phyloP scores from a whole-genome alignment of 176 grass and related monocot genomes.

The Saccharum spontaneum region DNA sequence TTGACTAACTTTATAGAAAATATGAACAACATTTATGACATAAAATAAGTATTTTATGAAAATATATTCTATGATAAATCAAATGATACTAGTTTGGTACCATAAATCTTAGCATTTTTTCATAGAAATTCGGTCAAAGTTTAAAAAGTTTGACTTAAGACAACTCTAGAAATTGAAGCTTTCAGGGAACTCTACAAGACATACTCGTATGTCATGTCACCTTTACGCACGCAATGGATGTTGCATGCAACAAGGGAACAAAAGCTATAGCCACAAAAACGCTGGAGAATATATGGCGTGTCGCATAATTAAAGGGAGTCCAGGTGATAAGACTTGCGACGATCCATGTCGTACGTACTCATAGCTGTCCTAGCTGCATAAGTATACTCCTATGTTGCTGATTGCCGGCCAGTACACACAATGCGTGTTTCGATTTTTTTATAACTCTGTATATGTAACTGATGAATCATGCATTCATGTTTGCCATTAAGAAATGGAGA shows the following conservation, averaged over 20 bases:
- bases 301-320: conserved; percentile 48
- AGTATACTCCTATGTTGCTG: neutral
- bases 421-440: neutral
- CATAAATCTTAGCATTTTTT: too few relatives aligned
- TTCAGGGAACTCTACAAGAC: conserved; percentile 29
- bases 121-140: too few relatives aligned
- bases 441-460: neutral
- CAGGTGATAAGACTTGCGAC: conserved; percentile 38
- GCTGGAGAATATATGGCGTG: conserved; percentile 48
- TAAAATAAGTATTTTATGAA: too few relatives aligned
- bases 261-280: conserved; percentile 50
- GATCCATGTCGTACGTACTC: neutral
- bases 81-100: too few relatives aligned
- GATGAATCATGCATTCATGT: neutral
- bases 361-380: neutral
- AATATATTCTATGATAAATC: too few relatives aligned
- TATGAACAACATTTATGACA: too few relatives aligned
- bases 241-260: conserved; percentile 31
- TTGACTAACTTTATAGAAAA: too few relatives aligned
- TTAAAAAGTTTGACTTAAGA: too few relatives aligned
- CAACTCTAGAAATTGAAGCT: too few relatives aligned
- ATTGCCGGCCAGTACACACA: neutral
- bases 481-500: neutral
- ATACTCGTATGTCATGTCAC: conserved; percentile 56
- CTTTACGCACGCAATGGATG: conserved; percentile 46